Conservation (phyloP, 2,329 filamentous ascomycete species). For the Fulvia fulva region DNA sequence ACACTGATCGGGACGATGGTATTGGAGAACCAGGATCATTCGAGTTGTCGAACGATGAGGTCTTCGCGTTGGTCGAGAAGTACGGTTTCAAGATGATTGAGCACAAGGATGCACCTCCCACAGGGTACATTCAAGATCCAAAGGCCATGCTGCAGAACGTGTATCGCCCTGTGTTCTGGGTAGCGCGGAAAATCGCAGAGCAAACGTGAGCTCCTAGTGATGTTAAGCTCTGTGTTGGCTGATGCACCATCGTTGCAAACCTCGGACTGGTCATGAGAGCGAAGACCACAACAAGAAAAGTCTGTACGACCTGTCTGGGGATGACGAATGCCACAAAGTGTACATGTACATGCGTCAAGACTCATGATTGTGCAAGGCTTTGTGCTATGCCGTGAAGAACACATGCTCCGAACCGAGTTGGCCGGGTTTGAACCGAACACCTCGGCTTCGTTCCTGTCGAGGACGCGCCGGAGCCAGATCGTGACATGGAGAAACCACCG, state of each 20-base stretch:
- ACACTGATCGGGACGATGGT: slow-evolving; percentile 14
- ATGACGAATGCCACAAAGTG: too few relatives aligned
- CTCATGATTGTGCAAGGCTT: too few relatives aligned
- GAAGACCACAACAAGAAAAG: too few relatives aligned
- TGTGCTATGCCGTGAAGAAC: not conserved
- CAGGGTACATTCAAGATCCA: slow-evolving; percentile 83
- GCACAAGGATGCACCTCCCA: slow-evolving; percentile 50
- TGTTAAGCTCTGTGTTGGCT: not conserved
- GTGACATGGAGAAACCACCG: not conserved
- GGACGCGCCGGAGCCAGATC: not conserved
- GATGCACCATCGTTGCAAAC: not conserved
- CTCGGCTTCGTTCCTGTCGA: not conserved
- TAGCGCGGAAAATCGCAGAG: slow-evolving; percentile 64
- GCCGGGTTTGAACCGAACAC: not conserved
- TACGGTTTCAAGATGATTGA: slow-evolving; percentile 68
- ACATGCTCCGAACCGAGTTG: not conserved
- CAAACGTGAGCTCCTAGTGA: not conserved
- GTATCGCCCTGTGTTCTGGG: slow-evolving; percentile 79
- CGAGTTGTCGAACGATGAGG: slow-evolving; percentile 86
- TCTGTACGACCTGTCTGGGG: too few relatives aligned
- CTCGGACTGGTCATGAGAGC: too few relatives aligned
- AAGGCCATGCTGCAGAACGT: slow-evolving; percentile 81
- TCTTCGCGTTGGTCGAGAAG: slow-evolving; percentile 67
- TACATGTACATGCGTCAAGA: too few relatives aligned
- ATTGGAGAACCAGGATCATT: slow-evolving; percentile 88